A percentile compares a stretch with the other conserved stretches of the same genome.
phyloP scores from a whole-genome alignment of 148 eudicot genomes.

The Cornus controversa region DNA sequence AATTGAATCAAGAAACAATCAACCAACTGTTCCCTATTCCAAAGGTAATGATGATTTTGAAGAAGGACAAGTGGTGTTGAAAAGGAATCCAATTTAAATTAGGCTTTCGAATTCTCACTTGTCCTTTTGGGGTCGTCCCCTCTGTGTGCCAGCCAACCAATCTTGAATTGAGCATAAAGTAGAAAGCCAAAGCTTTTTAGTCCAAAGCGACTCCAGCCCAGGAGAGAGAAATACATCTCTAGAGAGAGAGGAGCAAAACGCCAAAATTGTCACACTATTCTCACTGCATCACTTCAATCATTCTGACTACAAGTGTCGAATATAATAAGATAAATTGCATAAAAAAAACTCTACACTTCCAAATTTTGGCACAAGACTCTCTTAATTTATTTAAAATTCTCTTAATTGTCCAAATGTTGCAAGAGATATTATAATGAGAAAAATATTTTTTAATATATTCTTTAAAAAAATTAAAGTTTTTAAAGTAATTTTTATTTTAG shows the following conservation, averaged over 20 bases:
- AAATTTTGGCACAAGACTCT: too few species aligned
- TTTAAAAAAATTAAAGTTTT: too few species aligned
- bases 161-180: constrained; percentile 2
- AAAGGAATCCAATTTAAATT: background rate
- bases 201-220: background rate
- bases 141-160: background rate
- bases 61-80: background rate
- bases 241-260: background rate
- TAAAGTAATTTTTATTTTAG: too few species aligned
- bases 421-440: too few species aligned
- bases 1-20: background rate
- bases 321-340: too few species aligned
- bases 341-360: too few species aligned
- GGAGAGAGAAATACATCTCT: background rate
- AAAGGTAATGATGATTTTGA: background rate
- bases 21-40: background rate
- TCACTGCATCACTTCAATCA: too few species aligned
- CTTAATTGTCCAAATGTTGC: too few species aligned
- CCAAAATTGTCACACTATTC: background rate
- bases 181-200: background rate
- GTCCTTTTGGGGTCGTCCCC: background rate
- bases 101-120: background rate
- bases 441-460: too few species aligned
- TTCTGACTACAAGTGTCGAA: too few species aligned
- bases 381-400: too few species aligned